phyloP scores from a whole-genome alignment of 352 stramenopile genomes.

The Aphanomyces astaci region DNA sequence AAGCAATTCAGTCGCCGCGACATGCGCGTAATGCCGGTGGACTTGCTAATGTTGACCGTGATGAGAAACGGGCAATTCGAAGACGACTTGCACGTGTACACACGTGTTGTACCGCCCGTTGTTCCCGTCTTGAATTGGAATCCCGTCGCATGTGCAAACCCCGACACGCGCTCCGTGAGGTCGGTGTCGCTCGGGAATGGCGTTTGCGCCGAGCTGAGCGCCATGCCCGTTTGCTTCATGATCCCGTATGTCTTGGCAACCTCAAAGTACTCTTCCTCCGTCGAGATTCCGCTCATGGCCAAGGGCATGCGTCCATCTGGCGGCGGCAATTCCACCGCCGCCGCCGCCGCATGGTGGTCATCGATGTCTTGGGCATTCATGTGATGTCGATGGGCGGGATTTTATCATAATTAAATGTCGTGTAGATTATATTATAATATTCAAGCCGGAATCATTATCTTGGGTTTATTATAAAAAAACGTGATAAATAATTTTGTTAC shows the following conservation, averaged over 20 bases:
- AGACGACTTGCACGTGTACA: conserved; percentile 5
- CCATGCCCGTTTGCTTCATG: neutral
- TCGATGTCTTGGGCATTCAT: neutral
- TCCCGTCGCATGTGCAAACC: neutral
- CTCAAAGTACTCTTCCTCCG: conserved; percentile 1
- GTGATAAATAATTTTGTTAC: too few relatives aligned
- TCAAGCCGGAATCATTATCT: too few relatives aligned
- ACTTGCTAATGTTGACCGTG: conserved; percentile 10
- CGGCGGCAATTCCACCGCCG: neutral
- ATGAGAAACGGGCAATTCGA: conserved; percentile 3
- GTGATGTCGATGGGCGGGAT: neutral
- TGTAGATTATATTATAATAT: neutral
- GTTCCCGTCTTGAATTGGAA: neutral
- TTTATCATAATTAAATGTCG: neutral
- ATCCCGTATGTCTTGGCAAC: neutral
- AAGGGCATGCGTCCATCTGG: too few relatives aligned
- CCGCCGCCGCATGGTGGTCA: neutral
- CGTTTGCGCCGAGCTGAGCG: neutral
- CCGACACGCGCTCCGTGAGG: neutral
- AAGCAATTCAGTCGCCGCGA: conserved; percentile 1
- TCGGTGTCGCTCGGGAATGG: neutral
- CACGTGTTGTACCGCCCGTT: neutral
- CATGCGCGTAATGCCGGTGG: conserved; percentile 2
- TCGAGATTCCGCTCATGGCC: too few relatives aligned
- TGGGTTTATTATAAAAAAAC: too few relatives aligned